Evolutionary conservation across 208 protist genomes (phyloP), one percentile per base, ranked within the genome.

Genomic region (Endotrypanum monterogeii): DNA sequence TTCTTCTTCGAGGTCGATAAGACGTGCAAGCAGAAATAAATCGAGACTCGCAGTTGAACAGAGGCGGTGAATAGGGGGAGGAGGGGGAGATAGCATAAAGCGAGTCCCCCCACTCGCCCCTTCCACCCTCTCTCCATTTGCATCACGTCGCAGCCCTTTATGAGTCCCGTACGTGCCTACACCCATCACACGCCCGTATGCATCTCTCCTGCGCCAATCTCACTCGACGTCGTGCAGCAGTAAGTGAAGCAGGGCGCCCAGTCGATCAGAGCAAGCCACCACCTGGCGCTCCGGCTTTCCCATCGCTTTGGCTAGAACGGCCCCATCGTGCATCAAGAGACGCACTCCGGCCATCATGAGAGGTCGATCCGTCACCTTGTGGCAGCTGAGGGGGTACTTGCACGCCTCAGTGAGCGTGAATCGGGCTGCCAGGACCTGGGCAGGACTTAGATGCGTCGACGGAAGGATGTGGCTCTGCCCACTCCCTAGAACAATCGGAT

Each of bases 401-500:
- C 71, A 70, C 48, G 82, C 84, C 20, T 79, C 74, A 6, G 77
- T 51, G 30, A 79, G 63, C 25, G 76, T 82, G 35, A 41, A 76
- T 12, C 71, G 65, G 16, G 82, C 66, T 1, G 67, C 65, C 9
- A 75, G 50, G 18, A 74, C 72, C 41, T 74, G 73, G 11, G 48
- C 65, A 12, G 86, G 57, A 66, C 67, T 67, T 23, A 82, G 50
- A 65, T 72, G 67, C 12, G 82, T 67, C 18, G 70, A 76, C 12
- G 67, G 58, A 41, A 86, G 60, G 25, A 91, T 74, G 30, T 71
- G 67, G 58, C 84, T 91, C 57, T 76, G 88, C 20, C 75, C 61
- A 7, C 83, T 84, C 20, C 80, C 88, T 25, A 92, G 41, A 41
- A 95, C 39, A 20, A 92, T 71, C 2, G 89, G 87, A 52, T 88